Evolutionary conservation across 345 rosid species (phyloP), one percentile per base, ranked within the genome.

Genomic region (Cardamine resedifolia): DNA sequence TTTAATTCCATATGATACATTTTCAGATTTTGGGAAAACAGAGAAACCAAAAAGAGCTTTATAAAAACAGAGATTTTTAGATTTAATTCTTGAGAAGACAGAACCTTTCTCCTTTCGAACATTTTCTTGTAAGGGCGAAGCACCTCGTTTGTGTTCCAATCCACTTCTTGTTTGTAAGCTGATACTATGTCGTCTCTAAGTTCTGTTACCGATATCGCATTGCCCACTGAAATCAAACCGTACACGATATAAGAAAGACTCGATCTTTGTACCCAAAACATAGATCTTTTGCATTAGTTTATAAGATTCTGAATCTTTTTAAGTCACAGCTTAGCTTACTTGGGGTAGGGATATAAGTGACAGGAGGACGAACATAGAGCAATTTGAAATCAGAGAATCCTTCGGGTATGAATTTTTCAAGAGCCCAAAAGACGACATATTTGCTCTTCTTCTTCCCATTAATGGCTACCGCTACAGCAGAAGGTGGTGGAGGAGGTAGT

Each of bases 91-190:
- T 28, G 58, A 70, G 48, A 77, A 70, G 48, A 77, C 44, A 71
- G 12, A 64, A 90, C 97, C 90, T 88, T 83, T 78, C 81, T 84
- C 61, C 82, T 86, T 57, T 82, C 78, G 67, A 88, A 89, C 74
- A 91, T 77, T 62, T 79, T 83, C 80, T 80, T 88, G 77, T 72
- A 88, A 68, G 96, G 95, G 68, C 81, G 87, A 70, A 94, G 84
- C 78, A 67, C 58, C 73, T 84, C 85, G 43, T 44, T 76, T 6
- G 83, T 70, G 82, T 81, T 82, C 91, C 87, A 85, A 53, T 85
- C 87, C 39, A 79, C 58, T 76, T 94, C 97, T 81, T 89, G 80
- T 85, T 26, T 90, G 65, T 89, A 91, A 56, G 96, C 96, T 73
- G 81, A 71, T 10, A 87, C 94, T 31, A 91, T 83, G 39, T 89